phyloP scores from a whole-genome alignment of 306 rosid species.

The Leucaena leucocephala region DNA sequence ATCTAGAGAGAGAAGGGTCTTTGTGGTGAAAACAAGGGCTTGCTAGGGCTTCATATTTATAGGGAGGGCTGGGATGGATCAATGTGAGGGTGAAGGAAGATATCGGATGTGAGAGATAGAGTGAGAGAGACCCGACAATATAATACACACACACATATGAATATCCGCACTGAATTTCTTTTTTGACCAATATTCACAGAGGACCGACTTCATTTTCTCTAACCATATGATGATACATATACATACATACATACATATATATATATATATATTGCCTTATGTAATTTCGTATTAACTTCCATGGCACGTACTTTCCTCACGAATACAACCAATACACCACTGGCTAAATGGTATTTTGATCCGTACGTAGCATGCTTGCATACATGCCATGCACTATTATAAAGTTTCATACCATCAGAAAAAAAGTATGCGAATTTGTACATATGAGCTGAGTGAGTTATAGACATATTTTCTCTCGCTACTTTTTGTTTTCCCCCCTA shows the following conservation, averaged over 20 bases:
- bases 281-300: neutral
- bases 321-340: neutral
- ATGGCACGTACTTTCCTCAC: neutral
- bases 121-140: constrained; percentile 34
- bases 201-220: too few species aligned
- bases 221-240: too few species aligned
- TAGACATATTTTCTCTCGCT: too few species aligned
- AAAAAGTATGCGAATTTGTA: too few species aligned
- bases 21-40: constrained; percentile 20
- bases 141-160: too few species aligned
- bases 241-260: too few species aligned
- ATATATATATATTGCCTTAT: neutral
- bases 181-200: constrained; percentile 17
- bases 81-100: too few species aligned
- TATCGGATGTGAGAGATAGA: neutral
- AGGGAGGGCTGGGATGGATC: neutral
- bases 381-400: too few species aligned
- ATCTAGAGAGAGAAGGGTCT: neutral
- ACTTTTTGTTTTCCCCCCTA: too few species aligned
- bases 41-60: constrained; percentile 43
- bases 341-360: neutral
- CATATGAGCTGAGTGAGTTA: too few species aligned
- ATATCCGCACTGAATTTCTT: constrained; percentile 7
- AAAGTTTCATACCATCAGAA: too few species aligned
- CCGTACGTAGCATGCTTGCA: neutral